Percentiles rank a stretch among this genome's conserved stretches.
Conservation (phyloP, 2,329 filamentous ascomycete species). For the Fusarium pininemorale region DNA sequence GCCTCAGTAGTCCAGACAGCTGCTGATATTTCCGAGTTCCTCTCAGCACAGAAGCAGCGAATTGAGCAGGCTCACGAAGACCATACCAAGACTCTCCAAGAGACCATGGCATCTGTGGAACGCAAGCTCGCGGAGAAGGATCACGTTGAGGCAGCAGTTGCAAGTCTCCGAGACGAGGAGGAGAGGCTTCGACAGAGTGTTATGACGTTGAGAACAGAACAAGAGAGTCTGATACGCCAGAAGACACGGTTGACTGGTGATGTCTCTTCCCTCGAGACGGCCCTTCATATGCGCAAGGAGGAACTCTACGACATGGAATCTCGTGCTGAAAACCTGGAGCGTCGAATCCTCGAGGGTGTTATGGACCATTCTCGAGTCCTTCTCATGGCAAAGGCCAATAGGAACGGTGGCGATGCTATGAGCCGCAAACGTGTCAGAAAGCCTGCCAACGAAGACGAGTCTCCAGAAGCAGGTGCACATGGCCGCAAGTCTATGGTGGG, state of each 20-base stretch:
- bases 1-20: slow-evolving; percentile 86
- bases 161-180: slow-evolving; percentile 61
- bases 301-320: slow-evolving; percentile 91
- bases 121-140: slow-evolving; percentile 74
- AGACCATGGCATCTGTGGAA: slow-evolving; percentile 83
- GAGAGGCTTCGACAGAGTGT: slow-evolving; percentile 64
- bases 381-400: slow-evolving; percentile 75
- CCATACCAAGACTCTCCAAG: slow-evolving; percentile 80
- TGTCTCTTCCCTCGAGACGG: slow-evolving; percentile 89
- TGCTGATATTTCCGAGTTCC: slow-evolving; percentile 83
- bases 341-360: slow-evolving; percentile 91
- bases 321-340: slow-evolving; percentile 87
- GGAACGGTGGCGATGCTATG: slow-evolving; percentile 62
- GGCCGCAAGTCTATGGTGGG: slow-evolving; percentile 54
- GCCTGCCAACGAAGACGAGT: slow-evolving; percentile 42
- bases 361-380: slow-evolving; percentile 94
- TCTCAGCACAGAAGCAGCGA: slow-evolving; percentile 78
- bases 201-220: slow-evolving; percentile 69
- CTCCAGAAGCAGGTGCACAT: slow-evolving; percentile 33
- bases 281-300: slow-evolving; percentile 86
- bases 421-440: slow-evolving; percentile 65
- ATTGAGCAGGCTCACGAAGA: slow-evolving; percentile 81
- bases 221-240: slow-evolving; percentile 79
- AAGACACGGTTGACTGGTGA: slow-evolving; percentile 85
- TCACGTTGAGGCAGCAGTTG: slow-evolving; percentile 66